Base-by-base conservation (phyloP, 495 filamentous ascomycete species). In the Aspergillus carlsbadensis region DNA sequence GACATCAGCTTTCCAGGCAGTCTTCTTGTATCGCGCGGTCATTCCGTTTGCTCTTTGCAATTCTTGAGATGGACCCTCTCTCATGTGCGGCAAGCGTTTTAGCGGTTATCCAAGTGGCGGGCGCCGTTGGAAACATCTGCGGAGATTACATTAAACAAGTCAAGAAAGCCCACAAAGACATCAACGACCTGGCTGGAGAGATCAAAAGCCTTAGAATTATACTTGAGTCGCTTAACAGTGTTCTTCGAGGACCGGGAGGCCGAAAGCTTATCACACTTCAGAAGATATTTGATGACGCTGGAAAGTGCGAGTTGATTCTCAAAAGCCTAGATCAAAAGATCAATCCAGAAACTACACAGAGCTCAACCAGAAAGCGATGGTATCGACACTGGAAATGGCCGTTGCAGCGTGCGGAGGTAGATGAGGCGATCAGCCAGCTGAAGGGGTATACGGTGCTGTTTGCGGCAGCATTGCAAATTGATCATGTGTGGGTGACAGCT, bases 31-130 rank as follows among this genome's bases (percentile, higher is more conserved):
- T 41, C 3, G 17, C 37, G 37, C 37, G 15, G 6, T 17, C 37
- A 46, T 46, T n/a, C n/a, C 20, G 21, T 21, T 10, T 21, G 43
- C 43, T 26, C 6, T 15, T 46, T 17, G 22, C 15, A 41, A 41
- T 15, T 41, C 14, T 20, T 44, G 29, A 15, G 6, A 67, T 70
- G 64, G 71, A 71, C 41, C 62, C 52, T 17, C 53, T 76, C 7
- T 65, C 66, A 37, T 58, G 45, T 43, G 65, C 62, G 43, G 62
- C 67, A 34, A 72, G 66, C 52, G 61, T 72, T 45, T 64, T 74
- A 24, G 69, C 70, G 8, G 65, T 75, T 10, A 60, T 77, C 37
- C 57, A 74, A 37, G 52, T 72, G 24, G 61, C 72, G 10, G 54
- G 52, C 14, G 63, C 60, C 52, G 49, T 74, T 44, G 52, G 47